These are phyloP conservation scores for Butyriboletus loyo DNA, from an alignment of 768 basidiomycete species.

Conservation along the genomic window DNA sequence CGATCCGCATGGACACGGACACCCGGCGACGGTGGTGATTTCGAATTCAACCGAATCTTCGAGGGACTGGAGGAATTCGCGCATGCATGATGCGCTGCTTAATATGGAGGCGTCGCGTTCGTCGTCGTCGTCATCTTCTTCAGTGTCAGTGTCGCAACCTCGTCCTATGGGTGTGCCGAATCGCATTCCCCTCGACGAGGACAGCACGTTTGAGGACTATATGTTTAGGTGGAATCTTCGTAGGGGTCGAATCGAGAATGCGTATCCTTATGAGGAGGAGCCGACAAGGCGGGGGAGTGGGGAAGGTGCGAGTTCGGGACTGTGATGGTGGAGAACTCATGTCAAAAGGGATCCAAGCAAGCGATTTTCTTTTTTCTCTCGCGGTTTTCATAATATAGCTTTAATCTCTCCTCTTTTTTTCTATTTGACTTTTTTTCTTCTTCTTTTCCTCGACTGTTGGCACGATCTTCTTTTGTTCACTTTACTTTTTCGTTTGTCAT, in stretches of 20 bases:
- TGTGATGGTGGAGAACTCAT: background rate
- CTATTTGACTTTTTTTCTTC: background rate
- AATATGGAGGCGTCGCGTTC: constrained; percentile 14
- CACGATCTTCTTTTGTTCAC: background rate
- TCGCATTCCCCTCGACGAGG: constrained; percentile 23
- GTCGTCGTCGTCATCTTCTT: constrained; percentile 16
- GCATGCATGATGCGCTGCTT: constrained; percentile 9
- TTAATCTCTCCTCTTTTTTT: background rate
- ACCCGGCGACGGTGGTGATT: constrained; percentile 1
- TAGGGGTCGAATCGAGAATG: background rate
- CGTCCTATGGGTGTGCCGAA: constrained; percentile 14
- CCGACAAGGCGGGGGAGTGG: constrained; percentile 1
- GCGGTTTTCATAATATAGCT: background rate
- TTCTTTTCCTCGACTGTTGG: background rate
- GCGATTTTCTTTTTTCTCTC: background rate
- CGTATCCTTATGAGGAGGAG: constrained; percentile 4
- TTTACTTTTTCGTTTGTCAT: too few relatives aligned
- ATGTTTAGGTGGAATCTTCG: constrained; percentile 13
- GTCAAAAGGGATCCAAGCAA: background rate
- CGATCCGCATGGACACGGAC: constrained; percentile 1
- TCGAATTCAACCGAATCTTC: constrained; percentile 9
- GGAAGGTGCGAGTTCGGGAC: constrained; percentile 8
- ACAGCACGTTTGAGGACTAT: constrained; percentile 14
- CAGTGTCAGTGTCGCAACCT: constrained; percentile 1
- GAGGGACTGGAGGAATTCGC: constrained; percentile 15